Conservation (phyloP, 345 rosid species). For the Brassica incana region DNA sequence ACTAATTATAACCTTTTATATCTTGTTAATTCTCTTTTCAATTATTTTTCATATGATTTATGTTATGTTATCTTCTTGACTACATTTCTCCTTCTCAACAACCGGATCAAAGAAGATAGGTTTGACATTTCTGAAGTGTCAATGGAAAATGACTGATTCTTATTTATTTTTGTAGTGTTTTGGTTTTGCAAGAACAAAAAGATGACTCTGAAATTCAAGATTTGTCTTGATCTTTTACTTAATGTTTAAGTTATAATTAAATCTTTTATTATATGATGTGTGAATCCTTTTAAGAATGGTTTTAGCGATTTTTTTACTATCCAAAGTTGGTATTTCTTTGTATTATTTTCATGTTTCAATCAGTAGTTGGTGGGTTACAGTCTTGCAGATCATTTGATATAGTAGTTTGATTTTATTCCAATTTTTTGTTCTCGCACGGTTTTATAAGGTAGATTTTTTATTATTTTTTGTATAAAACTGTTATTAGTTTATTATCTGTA, state of each 20-base stretch:
- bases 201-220: background rate
- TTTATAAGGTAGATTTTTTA: too few species aligned
- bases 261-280: background rate
- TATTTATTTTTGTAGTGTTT: background rate
- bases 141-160: conserved; percentile 80
- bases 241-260: background rate
- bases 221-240: conserved; percentile 13
- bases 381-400: too few species aligned
- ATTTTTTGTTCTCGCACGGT: too few species aligned
- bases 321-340: background rate
- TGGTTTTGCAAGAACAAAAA: background rate
- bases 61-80: conserved; percentile 56
- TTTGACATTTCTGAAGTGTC: conserved; percentile 93
- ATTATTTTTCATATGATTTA: background rate
- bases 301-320: background rate
- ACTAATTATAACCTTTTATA: conserved; percentile 69
- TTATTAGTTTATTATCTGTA: too few species aligned
- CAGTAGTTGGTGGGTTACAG: background rate
- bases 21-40: background rate
- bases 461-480: too few species aligned
- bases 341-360: background rate
- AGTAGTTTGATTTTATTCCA: too few species aligned
- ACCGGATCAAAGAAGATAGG: conserved; percentile 78
- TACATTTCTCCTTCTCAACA: conserved; percentile 59
- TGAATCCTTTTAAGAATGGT: background rate